A percentile compares a stretch with the other conserved stretches of the same genome.
Evolutionary conservation across 345 rosid genomes (phyloP).

Genomic region (Citrus mangshanensis): DNA sequence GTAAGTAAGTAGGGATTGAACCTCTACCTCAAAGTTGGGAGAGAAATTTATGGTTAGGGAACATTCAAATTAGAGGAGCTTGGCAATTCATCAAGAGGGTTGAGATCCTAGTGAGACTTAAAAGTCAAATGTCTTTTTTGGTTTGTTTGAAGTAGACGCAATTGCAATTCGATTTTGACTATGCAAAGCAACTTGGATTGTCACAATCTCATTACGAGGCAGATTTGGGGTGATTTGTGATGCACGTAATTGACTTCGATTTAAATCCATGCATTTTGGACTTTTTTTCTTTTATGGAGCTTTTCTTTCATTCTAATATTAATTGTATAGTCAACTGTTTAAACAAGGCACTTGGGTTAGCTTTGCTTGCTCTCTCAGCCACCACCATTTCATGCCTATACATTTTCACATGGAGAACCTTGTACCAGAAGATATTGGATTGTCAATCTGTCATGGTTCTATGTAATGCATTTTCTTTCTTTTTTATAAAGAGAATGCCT

Average conservation of each 20-base stretch:
- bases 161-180: not conserved
- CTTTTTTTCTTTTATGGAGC: not conserved
- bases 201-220: not conserved
- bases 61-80: not conserved
- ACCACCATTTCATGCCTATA: not conserved
- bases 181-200: not conserved
- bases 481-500: no score
- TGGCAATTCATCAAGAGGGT: not conserved
- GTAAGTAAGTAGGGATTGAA: no score
- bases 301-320: not conserved
- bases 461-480: not conserved
- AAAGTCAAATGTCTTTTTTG: not conserved
- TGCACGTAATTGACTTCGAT: not conserved
- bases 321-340: not conserved
- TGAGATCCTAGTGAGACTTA: not conserved
- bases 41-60: no score
- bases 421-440: not conserved
- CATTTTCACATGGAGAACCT: not conserved
- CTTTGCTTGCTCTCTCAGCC: slow-evolving; percentile 1
- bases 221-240: not conserved
- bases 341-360: not conserved
- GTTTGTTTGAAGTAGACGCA: slow-evolving; percentile 10
- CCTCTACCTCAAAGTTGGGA: no score
- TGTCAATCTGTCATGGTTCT: no score
- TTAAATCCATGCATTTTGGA: not conserved